These are phyloP conservation scores for Amniculicola lignicola DNA, from an alignment of 495 filamentous ascomycete genomes.

Conservation along the genomic window DNA sequence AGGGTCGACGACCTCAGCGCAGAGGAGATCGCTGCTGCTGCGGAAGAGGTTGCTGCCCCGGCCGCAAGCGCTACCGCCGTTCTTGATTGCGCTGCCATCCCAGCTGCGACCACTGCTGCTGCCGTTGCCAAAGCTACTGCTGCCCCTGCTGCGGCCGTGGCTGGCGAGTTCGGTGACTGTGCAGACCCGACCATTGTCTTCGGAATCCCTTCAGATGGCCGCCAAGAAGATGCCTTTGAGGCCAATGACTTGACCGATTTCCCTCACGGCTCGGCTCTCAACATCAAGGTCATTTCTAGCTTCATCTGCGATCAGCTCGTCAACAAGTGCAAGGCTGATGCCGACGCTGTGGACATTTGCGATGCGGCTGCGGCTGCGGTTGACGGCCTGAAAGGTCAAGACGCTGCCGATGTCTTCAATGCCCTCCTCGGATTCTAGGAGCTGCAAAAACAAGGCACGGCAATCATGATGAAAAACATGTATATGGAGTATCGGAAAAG, in stretches of 20 bases:
- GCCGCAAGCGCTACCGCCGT: constrained; percentile 2
- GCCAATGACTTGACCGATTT: constrained; percentile 52
- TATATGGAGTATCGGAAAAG: no score
- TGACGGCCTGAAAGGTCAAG: constrained; percentile 44
- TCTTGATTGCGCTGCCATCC: background rate
- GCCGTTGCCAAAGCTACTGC: background rate
- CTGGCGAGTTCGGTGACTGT: constrained; percentile 51
- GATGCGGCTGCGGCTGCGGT: constrained; percentile 46
- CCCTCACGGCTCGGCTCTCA: constrained; percentile 57
- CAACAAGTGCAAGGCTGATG: constrained; percentile 52
- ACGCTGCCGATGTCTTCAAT: constrained; percentile 61
- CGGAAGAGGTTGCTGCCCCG: constrained; percentile 35
- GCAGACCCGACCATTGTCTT: constrained; percentile 52
- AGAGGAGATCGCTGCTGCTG: constrained; percentile 54
- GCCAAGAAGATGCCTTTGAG: constrained; percentile 51
- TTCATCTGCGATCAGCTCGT: constrained; percentile 57
- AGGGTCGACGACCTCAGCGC: constrained; percentile 57
- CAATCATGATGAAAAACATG: no score
- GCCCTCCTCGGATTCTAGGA: constrained; percentile 30
- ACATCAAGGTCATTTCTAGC: constrained; percentile 52
- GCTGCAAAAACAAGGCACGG: background rate
- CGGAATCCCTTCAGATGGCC: constrained; percentile 52
- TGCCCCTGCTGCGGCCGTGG: background rate
- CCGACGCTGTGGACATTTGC: constrained; percentile 49
- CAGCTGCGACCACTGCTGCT: background rate